Evolutionary conservation across 2,329 filamentous ascomycete genomes (phyloP), one percentile per base, ranked within the genome.

Genomic region (Scopulariopsis brevicaulis): DNA sequence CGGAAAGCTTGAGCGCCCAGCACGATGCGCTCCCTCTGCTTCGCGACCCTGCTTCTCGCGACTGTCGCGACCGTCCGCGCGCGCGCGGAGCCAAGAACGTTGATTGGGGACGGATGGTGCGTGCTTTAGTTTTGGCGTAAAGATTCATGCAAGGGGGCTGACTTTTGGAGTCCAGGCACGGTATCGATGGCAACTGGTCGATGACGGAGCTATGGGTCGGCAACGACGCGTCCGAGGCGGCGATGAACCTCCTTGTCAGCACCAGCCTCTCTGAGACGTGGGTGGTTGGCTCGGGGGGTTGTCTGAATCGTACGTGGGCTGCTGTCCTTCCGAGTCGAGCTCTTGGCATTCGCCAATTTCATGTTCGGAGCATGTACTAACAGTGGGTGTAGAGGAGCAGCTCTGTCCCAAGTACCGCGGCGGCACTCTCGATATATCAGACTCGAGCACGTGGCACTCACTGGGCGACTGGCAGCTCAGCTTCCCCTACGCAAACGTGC

Each of bases 231-330:
- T 69, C 72, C 22, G 63, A 69, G 11, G 64, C 64, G 7, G 66
- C 72, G 11, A 65, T 75, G 60, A 68, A 73, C 62, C 68, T 76
- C 35, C 65, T 76, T 14, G 76, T 85, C 56, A 89, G 85, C 65
- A 90, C 86, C 6, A 78, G 80, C 14, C 76, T 85, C 50, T 88
- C 87, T 40, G 86, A 90, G 68, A 83, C 86, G 51, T 90, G 86
- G 86, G 78, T 83, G 3, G 73, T 90, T 46, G 77, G 84, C 56
- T 72, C 77, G 1, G 74, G 77, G 59, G 84, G 82, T 58, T 87
- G 83, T 62, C 61, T 68, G 62, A 64, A 69, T 50, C 73, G 78
- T 79, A 74, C 64, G 75, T 72, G 53, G 40, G 40, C 40, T 14
- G 37, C 53, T 62, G 55, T 12, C 22, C 20, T 50, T 11, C 46